A percentile compares a stretch with the other conserved stretches of the same genome.
phyloP scores from a whole-genome alignment of 2,329 filamentous ascomycete species.

The Venturia carpophila region DNA sequence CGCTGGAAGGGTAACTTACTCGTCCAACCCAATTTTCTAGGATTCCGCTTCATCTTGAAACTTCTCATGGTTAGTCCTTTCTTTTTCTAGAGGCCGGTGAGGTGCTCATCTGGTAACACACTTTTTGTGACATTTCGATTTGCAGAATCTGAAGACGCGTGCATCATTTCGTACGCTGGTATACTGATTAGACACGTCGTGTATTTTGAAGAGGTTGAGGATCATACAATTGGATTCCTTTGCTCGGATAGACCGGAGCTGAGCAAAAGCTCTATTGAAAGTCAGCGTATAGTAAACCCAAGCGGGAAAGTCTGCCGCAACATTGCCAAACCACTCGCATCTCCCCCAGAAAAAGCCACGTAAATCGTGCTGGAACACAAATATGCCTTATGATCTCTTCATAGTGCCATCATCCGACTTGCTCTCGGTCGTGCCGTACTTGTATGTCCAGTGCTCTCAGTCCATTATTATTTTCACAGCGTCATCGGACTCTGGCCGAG shows the following conservation, averaged over 20 bases:
- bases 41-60: constrained; percentile 98
- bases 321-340: neutral
- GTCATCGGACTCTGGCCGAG: neutral
- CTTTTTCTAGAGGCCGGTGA: too few species aligned
- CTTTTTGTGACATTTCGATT: constrained; percentile 57
- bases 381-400: neutral
- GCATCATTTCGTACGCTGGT: constrained; percentile 53
- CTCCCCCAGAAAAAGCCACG: neutral
- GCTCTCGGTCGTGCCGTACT: neutral
- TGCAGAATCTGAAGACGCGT: constrained; percentile 58
- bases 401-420: neutral
- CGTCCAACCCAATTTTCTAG: constrained; percentile 93
- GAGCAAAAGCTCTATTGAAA: constrained; percentile 60
- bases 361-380: neutral
- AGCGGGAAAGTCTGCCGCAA: neutral
- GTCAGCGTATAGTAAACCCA: neutral
- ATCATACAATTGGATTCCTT: constrained; percentile 32
- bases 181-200: too few species aligned
- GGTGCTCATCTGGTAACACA: constrained; percentile 14
- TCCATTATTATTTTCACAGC: neutral
- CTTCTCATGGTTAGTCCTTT: too few species aligned
- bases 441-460: neutral
- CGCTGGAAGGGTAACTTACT: constrained; percentile 57
- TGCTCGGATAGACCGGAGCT: constrained; percentile 26
- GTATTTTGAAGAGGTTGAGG: constrained; percentile 32